Base-by-base conservation (phyloP, 768 basidiomycete species). In the Lactifluus hygrophoroides region DNA sequence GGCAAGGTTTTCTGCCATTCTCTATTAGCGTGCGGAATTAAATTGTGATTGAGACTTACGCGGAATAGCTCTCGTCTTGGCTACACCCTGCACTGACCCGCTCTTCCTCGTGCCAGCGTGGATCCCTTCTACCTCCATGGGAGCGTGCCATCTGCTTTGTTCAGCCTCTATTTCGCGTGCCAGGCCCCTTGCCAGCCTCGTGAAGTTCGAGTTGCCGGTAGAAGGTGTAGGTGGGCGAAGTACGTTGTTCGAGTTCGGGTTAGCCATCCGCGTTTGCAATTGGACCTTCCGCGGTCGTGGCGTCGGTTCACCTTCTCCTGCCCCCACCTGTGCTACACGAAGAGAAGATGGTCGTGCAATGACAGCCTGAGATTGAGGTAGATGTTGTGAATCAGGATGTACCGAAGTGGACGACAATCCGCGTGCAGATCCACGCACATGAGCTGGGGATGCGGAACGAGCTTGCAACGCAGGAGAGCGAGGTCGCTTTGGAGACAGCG, bases 401-500 rank as follows among this genome's bases (percentile, higher is more conserved):
- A 9, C 28, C 8, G 42, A 60, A 13, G 54, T 23, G 11, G 47
- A 35, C 5, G 21, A 23, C 17, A 25, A 19, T 50, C 60, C 10
- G 19, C 14, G 61, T 6, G 40, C 34, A 30, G 30, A 51, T 17
- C 40, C 49, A 14, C 27, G 17, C n/a, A 14, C 14, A 27, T 48
- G 38, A 17, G 30, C 49, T 0, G 57, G 57, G 5, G 61, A 59
- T 23, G 54, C 27, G 42, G 61, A 40, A 17, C 57, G 57, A 3
- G 54, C 40, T 14, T 13, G 53, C 42, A 58, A 49, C 6, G 61
- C 61, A 13, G 64, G 64, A 27, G 64, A 64, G 43, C 86, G 81
- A 1, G 86, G 88, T 14, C 89, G 80, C 66, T 85, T 83, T 1
- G 88, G 88, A 14, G 88, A 89, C 70, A 90, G 87, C 0, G 81